These are phyloP conservation scores for Atractiella rhizophila DNA, from an alignment of 768 basidiomycete species.

Conservation along the genomic window DNA sequence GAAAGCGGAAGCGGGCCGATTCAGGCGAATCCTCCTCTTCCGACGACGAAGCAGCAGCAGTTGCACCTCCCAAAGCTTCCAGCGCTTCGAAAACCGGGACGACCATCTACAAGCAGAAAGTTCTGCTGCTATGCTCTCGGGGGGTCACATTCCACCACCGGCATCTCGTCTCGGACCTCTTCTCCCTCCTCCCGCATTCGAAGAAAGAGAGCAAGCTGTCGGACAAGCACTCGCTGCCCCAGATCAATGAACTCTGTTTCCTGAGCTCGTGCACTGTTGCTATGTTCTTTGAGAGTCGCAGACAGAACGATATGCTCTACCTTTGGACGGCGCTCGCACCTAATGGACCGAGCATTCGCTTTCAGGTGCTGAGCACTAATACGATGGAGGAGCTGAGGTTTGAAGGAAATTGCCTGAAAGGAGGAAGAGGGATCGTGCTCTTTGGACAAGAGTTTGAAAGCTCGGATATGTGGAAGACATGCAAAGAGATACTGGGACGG, in stretches of 20 bases:
- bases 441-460: slow-evolving; percentile 72
- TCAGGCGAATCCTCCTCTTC: no score
- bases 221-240: slow-evolving; percentile 73
- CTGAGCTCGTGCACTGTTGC: slow-evolving; percentile 94
- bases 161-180: slow-evolving; percentile 85
- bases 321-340: slow-evolving; percentile 91
- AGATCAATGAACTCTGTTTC: slow-evolving; percentile 87
- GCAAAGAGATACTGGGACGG: slow-evolving; percentile 83
- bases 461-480: slow-evolving; percentile 57
- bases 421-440: slow-evolving; percentile 67
- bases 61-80: no score
- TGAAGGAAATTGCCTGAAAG: slow-evolving; percentile 96
- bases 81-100: neutral
- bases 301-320: slow-evolving; percentile 69
- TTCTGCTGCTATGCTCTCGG: slow-evolving; percentile 69
- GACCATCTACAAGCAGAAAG: slow-evolving; percentile 61
- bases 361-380: slow-evolving; percentile 94
- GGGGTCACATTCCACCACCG: slow-evolving; percentile 91
- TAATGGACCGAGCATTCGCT: slow-evolving; percentile 86
- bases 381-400: slow-evolving; percentile 99
- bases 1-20: no score
- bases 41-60: no score
- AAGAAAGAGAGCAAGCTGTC: slow-evolving; percentile 99
- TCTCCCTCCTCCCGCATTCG: slow-evolving; percentile 66
- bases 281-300: slow-evolving; percentile 83